A percentile compares a stretch with the other conserved stretches of the same genome.
Evolutionary conservation across 2,329 filamentous ascomycete species (phyloP).

Genomic region (Phyllosticta paracitricarpa): DNA sequence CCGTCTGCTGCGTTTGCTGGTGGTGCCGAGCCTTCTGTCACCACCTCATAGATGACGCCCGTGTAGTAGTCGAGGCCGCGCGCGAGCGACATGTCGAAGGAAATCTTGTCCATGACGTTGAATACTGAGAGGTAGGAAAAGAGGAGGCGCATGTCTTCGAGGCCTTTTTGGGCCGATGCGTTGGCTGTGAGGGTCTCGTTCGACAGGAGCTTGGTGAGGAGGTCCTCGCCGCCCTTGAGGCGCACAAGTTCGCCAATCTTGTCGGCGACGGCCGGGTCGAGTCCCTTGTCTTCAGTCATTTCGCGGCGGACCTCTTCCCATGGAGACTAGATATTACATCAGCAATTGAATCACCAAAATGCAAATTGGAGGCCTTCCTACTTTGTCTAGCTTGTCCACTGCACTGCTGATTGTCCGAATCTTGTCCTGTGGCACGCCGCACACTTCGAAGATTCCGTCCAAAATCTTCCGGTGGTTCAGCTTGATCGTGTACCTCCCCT

Average conservation of each 20-base stretch:
- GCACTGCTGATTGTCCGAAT: slow-evolving; percentile 83
- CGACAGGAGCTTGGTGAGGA: slow-evolving; percentile 59
- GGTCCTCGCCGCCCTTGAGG: slow-evolving; percentile 62
- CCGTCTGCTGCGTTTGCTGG: slow-evolving; percentile 22
- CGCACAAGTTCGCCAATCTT: slow-evolving; percentile 80
- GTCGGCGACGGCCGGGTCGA: slow-evolving; percentile 68
- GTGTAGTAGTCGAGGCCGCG: slow-evolving; percentile 92
- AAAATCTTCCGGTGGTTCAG: slow-evolving; percentile 92
- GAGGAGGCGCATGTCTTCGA: slow-evolving; percentile 71
- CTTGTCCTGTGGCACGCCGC: slow-evolving; percentile 78
- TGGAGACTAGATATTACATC: slow-evolving; percentile 36
- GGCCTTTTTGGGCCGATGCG: slow-evolving; percentile 63
- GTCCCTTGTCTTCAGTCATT: slow-evolving; percentile 86
- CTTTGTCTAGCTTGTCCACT: slow-evolving; percentile 92
- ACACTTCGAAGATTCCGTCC: slow-evolving; percentile 84
- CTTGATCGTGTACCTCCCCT: slow-evolving; percentile 73
- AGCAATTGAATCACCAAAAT: background rate
- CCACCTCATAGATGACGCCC: slow-evolving; percentile 79
- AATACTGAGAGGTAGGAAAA: slow-evolving; percentile 77
- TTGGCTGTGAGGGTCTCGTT: slow-evolving; percentile 63
- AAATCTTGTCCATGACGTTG: slow-evolving; percentile 60
- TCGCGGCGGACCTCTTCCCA: slow-evolving; percentile 86
- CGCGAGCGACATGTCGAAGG: slow-evolving; percentile 82
- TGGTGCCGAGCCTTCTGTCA: slow-evolving; percentile 67
- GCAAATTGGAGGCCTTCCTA: slow-evolving; percentile 19